Evolutionary conservation across 2,329 filamentous ascomycete species (phyloP).

Genomic region (Neofusicoccum umdonicola): DNA sequence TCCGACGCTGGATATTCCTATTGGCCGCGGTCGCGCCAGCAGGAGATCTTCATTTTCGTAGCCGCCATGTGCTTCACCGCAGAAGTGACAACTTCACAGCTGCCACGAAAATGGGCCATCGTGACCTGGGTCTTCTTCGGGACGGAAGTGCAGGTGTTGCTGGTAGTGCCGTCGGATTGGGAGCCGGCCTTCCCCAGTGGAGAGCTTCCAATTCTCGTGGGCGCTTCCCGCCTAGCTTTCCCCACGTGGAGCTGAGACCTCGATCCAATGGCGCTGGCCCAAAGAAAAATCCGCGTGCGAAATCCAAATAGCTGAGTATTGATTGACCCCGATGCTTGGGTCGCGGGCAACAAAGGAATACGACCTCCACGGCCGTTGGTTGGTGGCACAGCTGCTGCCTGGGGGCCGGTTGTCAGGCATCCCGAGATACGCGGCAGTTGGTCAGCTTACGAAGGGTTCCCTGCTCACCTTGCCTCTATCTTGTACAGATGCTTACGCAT

Average conservation of each 20-base stretch:
- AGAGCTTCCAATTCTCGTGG: not conserved
- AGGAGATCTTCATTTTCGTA: slow-evolving; percentile 11
- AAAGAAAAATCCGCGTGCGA: not conserved
- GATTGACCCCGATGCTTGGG: not conserved
- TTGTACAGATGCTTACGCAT: not conserved
- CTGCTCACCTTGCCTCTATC: not conserved
- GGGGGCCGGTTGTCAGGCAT: not conserved
- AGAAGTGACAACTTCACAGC: not conserved
- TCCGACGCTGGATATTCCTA: not conserved
- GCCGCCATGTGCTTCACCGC: not conserved
- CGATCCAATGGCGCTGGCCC: not conserved
- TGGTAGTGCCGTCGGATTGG: not conserved
- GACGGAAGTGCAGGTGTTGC: not conserved
- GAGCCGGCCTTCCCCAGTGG: not conserved
- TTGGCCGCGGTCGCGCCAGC: slow-evolving; percentile 6
- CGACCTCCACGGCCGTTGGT: not conserved
- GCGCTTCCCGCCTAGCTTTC: not conserved
- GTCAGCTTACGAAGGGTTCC: not conserved
- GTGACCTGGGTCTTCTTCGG: not conserved
- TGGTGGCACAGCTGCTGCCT: not conserved
- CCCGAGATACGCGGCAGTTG: not conserved
- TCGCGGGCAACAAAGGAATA: not conserved
- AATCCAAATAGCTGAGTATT: not conserved
- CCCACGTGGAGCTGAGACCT: not conserved
- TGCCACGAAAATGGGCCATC: not conserved